Conservation (phyloP, 177 flowering plant species). For the Telopea speciosissima region DNA sequence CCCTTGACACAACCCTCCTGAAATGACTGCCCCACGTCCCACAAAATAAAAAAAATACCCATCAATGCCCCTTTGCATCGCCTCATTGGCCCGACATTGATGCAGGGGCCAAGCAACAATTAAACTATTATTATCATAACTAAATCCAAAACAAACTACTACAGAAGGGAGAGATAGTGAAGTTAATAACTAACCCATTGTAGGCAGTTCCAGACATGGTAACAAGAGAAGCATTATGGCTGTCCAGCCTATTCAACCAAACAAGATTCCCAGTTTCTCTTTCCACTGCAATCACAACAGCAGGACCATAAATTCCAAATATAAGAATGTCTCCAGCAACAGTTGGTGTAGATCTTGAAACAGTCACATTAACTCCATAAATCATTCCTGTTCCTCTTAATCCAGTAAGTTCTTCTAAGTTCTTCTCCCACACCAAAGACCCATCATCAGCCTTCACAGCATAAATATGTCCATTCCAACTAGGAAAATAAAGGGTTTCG, state of each 20-base stretch:
- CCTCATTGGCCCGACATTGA: too few species aligned
- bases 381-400: conserved; percentile 10
- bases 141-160: too few species aligned
- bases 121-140: too few species aligned
- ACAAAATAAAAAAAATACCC: too few species aligned
- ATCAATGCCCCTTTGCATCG: too few species aligned
- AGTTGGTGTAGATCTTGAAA: neutral
- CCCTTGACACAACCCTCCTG: too few species aligned
- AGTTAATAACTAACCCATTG: neutral
- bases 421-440: conserved; percentile 29
- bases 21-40: too few species aligned
- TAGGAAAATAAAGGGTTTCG: conserved; percentile 31
- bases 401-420: conserved; percentile 26
- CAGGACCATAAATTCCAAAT: conserved; percentile 12
- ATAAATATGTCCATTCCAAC: conserved; percentile 39
- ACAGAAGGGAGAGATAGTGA: too few species aligned
- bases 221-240: conserved; percentile 11
- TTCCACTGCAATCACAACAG: conserved; percentile 31
- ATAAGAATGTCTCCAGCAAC: neutral
- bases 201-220: conserved; percentile 38
- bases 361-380: neutral
- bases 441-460: conserved; percentile 33
- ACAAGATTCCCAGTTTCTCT: conserved; percentile 26
- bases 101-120: too few species aligned
- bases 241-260: conserved; percentile 33